Base-by-base conservation (phyloP, 202 grass and related monocot species). In the Zizania palustris region DNA sequence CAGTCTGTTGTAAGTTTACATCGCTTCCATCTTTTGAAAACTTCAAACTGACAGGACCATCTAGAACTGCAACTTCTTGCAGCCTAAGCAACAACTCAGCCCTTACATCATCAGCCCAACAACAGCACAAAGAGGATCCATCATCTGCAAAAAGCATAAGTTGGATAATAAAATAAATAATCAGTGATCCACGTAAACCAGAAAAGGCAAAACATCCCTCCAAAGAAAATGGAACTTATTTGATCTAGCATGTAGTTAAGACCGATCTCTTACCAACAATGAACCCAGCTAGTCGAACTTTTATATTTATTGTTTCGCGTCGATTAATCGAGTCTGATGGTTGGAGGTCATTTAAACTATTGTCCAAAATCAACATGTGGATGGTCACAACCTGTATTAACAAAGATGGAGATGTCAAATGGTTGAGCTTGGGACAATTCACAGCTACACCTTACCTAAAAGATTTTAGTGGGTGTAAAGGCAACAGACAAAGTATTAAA, bases 101-200 rank as follows among this genome's bases (percentile, higher is more conserved):
- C 74, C 70, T 88, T 85, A 66, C 65, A 83, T 80, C 77, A 74
- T 90, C 75, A 69, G 87, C 87, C 96, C 96, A 98, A 67, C 89
- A 94, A 90, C 76, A 90, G 78, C 85, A 90, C 37, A 92, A 83
- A 9, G 89, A 89, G 75, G 83, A 92, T 81, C 96, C 91, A 79
- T 95, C 90, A 90, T 98, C 89, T 98, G 66, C 68, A 53, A 44
- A 90, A 90, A 85, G 28, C 35, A 82, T 42, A 76, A 66, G 48
- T 61, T 37, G 63, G 10, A 77, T 45, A 53, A 63, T 42, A 49
- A 41, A 34, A 78, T 77, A 50, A 50, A 60, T 72, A 33, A 8
- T 69, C 36, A 4, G 59, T 68, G 69, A 6, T 83, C 63, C 65
- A 77, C 21, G 28, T 28, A 73, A 20, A 61, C 55, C 6, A 69